Evolutionary conservation across 805 yeast genomes (phyloP).

Genomic region (Candida berthetii): DNA sequence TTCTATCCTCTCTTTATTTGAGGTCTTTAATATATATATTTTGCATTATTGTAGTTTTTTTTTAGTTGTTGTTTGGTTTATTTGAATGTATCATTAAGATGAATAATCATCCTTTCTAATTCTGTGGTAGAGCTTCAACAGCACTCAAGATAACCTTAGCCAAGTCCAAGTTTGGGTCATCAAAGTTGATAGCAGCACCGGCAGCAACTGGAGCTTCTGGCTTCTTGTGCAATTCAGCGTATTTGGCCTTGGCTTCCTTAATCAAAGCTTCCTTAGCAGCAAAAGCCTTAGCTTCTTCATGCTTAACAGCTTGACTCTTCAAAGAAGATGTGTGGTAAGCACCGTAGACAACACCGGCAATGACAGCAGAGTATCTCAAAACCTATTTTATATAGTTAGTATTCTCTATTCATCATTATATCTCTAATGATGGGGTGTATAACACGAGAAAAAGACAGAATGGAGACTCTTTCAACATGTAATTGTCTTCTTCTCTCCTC

Average conservation of each 20-base stretch:
- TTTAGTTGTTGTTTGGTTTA: not conserved
- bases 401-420: too few relatives aligned
- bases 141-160: slow-evolving; percentile 64
- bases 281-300: slow-evolving; percentile 52
- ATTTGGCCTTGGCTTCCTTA: slow-evolving; percentile 85
- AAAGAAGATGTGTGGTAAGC: slow-evolving; percentile 74
- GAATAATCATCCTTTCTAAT: not conserved
- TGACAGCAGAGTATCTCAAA: slow-evolving; percentile 88
- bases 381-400: slow-evolving; percentile 38
- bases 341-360: slow-evolving; percentile 86
- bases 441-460: too few relatives aligned
- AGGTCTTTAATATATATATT: too few relatives aligned
- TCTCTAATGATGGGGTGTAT: too few relatives aligned
- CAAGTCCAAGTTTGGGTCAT: slow-evolving; percentile 87
- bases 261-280: slow-evolving; percentile 68
- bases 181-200: slow-evolving; percentile 58
- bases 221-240: slow-evolving; percentile 55
- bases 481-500: too few relatives aligned
- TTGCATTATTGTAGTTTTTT: not conserved
- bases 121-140: slow-evolving; percentile 39
- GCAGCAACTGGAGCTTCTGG: slow-evolving; percentile 32
- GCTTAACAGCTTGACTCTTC: slow-evolving; percentile 51
- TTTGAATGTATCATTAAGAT: too few relatives aligned
- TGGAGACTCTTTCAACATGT: too few relatives aligned
- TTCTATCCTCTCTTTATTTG: too few relatives aligned